Conservation (phyloP, 2,329 filamentous ascomycete genomes). For the Sclerotinia spermophila region DNA sequence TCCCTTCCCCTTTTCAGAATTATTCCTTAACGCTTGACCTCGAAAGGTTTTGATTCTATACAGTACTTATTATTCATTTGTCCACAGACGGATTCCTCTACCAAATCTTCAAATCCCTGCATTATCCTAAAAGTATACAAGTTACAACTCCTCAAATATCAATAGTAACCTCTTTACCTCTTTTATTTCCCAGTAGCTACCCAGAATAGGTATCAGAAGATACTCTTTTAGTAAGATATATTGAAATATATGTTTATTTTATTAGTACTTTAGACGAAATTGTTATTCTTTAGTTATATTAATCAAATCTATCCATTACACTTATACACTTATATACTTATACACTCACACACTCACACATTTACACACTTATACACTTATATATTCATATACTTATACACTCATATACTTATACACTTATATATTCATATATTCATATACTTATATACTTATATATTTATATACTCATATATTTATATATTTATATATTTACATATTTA, state of each 20-base stretch:
- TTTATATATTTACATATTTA: neutral
- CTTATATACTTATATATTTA: too few species aligned
- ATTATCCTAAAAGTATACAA: neutral
- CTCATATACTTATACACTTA: too few species aligned
- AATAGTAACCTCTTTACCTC: neutral
- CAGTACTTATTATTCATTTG: neutral
- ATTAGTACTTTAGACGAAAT: conserved; percentile 2
- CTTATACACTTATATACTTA: neutral
- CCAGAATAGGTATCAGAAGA: neutral
- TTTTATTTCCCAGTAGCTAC: neutral
- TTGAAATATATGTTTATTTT: neutral
- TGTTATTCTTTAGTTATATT: neutral
- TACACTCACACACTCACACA: too few species aligned
- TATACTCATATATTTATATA: too few species aligned
- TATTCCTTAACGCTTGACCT: conserved; percentile 7
- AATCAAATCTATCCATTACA: neutral
- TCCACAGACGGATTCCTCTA: neutral
- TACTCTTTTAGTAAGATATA: conserved; percentile 11
- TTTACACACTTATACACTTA: too few species aligned
- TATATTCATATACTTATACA: too few species aligned
- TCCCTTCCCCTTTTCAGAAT: conserved; percentile 12
- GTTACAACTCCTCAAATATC: neutral
- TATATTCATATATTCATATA: too few species aligned
- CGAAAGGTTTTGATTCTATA: neutral
- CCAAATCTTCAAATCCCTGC: neutral